phyloP scores from a whole-genome alignment of 2,329 filamentous ascomycete species.

The Drechslerella coelobrocha region DNA sequence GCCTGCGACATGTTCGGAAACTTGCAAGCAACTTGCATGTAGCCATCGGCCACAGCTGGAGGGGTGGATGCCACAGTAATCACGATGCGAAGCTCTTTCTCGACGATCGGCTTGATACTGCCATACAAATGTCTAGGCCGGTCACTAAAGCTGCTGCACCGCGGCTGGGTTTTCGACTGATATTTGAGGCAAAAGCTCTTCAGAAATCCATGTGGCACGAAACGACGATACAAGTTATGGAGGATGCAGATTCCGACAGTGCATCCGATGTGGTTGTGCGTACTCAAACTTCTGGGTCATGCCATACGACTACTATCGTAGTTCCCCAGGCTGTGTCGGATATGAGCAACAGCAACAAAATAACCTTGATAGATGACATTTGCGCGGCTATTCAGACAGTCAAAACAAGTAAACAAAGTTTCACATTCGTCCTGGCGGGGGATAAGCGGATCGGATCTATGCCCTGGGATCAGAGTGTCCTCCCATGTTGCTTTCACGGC shows the following conservation, averaged over 20 bases:
- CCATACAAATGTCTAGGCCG: not conserved
- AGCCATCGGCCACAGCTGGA: slow-evolving; percentile 39
- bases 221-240: slow-evolving; percentile 27
- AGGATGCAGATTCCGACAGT: slow-evolving; percentile 7
- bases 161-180: slow-evolving; percentile 22
- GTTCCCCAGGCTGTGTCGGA: slow-evolving; percentile 10
- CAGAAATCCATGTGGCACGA: slow-evolving; percentile 33
- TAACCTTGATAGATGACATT: slow-evolving; percentile 34
- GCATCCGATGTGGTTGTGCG: not conserved
- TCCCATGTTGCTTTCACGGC: slow-evolving; percentile 28
- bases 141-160: not conserved
- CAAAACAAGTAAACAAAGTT: slow-evolving; percentile 6
- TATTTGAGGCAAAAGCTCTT: slow-evolving; percentile 28
- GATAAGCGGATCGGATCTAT: slow-evolving; percentile 28
- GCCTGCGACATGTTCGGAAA: slow-evolving; percentile 24
- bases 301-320: slow-evolving; percentile 17
- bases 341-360: not conserved
- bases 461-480: slow-evolving; percentile 1
- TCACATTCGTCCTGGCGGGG: slow-evolving; percentile 20
- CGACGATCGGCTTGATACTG: slow-evolving; percentile 15
- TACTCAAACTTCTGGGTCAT: slow-evolving; percentile 6
- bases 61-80: slow-evolving; percentile 20
- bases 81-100: slow-evolving; percentile 43
- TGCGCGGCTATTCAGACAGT: slow-evolving; percentile 17
- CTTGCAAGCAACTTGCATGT: slow-evolving; percentile 34